phyloP scores from a whole-genome alignment of 345 rosid genomes.

The Salix caprea region DNA sequence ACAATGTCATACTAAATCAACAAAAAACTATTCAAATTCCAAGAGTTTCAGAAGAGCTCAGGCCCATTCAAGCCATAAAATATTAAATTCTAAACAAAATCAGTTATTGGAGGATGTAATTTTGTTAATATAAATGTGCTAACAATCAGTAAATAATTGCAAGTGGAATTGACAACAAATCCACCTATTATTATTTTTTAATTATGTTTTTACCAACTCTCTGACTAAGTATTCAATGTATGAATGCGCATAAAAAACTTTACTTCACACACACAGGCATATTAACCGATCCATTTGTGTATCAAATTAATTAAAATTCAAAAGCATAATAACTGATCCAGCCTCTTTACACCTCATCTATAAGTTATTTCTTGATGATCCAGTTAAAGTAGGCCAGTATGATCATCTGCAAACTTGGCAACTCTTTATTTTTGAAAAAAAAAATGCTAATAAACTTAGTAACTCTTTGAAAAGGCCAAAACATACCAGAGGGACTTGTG shows the following conservation, averaged over 20 bases:
- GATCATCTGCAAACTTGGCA: too few species aligned
- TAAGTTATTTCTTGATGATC: too few species aligned
- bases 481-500: not conserved
- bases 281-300: too few species aligned
- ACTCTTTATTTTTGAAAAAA: too few species aligned
- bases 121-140: not conserved
- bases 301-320: too few species aligned
- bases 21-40: not conserved
- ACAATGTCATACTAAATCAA: not conserved
- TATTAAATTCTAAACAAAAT: not conserved
- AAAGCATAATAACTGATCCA: not conserved
- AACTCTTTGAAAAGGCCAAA: too few species aligned
- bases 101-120: not conserved
- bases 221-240: not conserved
- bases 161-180: not conserved
- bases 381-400: too few species aligned
- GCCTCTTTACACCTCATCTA: not conserved
- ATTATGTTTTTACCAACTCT: not conserved
- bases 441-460: too few species aligned
- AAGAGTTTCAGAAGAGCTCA: not conserved
- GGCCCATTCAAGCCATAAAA: not conserved
- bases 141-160: not conserved
- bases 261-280: not conserved
- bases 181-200: not conserved
- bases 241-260: not conserved